Percentiles rank a stretch among this genome's conserved stretches.
These are phyloP conservation scores for Saprolegnia parasitica DNA, from an alignment of 352 stramenopile genomes.

Conservation along the genomic window DNA sequence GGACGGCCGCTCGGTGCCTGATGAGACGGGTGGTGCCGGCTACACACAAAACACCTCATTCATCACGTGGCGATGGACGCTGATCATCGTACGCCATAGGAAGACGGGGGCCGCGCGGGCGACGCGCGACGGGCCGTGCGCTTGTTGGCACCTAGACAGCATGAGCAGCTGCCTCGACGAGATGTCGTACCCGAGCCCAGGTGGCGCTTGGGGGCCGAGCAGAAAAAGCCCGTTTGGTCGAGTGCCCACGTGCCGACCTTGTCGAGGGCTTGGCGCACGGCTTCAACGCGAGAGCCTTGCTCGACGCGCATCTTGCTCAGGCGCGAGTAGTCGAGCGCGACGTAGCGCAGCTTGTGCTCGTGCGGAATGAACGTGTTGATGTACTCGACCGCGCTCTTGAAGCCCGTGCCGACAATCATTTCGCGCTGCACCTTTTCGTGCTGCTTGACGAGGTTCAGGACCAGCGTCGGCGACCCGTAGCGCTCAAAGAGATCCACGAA, in stretches of 20 bases:
- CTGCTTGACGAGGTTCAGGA: constrained; percentile 98
- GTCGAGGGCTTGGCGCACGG: constrained; percentile 66
- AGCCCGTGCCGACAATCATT: constrained; percentile 97
- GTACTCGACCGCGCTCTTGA: constrained; percentile 96
- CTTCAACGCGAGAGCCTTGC: constrained; percentile 41
- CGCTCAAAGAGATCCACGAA: constrained; percentile 93
- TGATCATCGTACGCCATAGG: neutral
- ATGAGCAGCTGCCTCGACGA: neutral
- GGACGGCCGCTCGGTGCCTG: constrained; percentile 25
- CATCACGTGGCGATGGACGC: neutral
- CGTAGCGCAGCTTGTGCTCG: constrained; percentile 95
- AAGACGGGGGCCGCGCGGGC: neutral
- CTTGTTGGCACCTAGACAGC: constrained; percentile 36
- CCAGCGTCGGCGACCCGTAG: constrained; percentile 96
- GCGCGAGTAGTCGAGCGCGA: constrained; percentile 94
- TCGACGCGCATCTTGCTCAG: constrained; percentile 94
- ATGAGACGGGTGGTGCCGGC: neutral
- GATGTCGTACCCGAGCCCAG: constrained; percentile 45
- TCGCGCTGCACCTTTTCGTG: constrained; percentile 96
- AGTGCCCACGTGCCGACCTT: constrained; percentile 95
- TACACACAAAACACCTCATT: neutral
- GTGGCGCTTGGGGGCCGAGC: constrained; percentile 80
- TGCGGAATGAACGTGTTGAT: constrained; percentile 93
- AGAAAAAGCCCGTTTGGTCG: constrained; percentile 98
- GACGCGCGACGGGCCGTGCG: constrained; percentile 34